phyloP scores from a whole-genome alignment of 2,329 filamentous ascomycete genomes.

The Ceratocystis albifundus region DNA sequence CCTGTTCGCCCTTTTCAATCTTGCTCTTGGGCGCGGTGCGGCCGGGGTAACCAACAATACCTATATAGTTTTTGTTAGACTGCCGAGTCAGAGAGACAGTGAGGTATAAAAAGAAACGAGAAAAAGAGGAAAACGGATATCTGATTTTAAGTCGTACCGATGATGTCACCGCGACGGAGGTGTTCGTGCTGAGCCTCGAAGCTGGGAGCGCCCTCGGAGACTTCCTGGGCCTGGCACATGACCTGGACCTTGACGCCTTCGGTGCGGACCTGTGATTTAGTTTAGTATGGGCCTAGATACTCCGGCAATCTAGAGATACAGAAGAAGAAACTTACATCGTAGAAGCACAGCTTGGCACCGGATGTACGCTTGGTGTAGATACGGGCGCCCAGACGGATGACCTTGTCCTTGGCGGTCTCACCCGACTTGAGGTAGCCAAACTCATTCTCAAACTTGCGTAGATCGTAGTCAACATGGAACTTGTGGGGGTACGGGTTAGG shows the following conservation, averaged over 20 bases:
- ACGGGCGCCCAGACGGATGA: slow-evolving; percentile 67
- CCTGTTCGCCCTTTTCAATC: slow-evolving; percentile 63
- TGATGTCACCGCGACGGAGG: slow-evolving; percentile 81
- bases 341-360: slow-evolving; percentile 81
- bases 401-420: slow-evolving; percentile 63
- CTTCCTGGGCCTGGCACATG: slow-evolving; percentile 78
- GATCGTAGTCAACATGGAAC: slow-evolving; percentile 75
- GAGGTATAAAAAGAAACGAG: background rate
- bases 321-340: slow-evolving; percentile 44
- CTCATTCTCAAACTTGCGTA: slow-evolving; percentile 66
- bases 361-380: slow-evolving; percentile 80
- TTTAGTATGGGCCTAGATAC: background rate
- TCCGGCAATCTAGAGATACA: background rate
- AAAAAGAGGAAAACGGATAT: background rate
- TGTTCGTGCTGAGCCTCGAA: slow-evolving; percentile 86
- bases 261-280: slow-evolving; percentile 37
- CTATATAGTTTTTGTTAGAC: background rate
- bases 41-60: slow-evolving; percentile 66
- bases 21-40: slow-evolving; percentile 83
- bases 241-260: slow-evolving; percentile 66
- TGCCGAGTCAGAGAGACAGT: too few relatives aligned
- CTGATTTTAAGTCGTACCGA: slow-evolving; percentile 42
- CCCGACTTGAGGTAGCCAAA: slow-evolving; percentile 78
- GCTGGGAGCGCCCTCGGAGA: slow-evolving; percentile 49
- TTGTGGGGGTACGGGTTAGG: slow-evolving; percentile 87